Evolutionary conservation across 495 filamentous ascomycete genomes (phyloP).

Genomic region (Pyrenopolyporus hunteri): DNA sequence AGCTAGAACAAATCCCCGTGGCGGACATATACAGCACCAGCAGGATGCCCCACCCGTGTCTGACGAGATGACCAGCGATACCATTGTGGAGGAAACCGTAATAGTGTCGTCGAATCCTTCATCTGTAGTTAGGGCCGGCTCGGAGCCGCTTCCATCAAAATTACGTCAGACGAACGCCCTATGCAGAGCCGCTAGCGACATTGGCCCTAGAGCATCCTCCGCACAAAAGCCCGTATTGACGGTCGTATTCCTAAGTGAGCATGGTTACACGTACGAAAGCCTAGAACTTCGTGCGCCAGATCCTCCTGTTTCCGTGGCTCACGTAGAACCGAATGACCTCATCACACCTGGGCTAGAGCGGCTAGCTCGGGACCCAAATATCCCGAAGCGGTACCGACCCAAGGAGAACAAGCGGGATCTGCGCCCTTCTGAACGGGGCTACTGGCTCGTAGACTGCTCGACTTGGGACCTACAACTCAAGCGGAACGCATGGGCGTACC

Average conservation of each 20-base stretch:
- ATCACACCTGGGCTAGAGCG: conserved; percentile 62
- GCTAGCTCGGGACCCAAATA: conserved; percentile 58
- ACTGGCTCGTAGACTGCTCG: conserved; percentile 66
- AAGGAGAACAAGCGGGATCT: conserved; percentile 55
- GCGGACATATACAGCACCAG: not conserved
- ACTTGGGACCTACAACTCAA: conserved; percentile 50
- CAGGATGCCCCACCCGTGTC: no score
- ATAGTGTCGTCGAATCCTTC: conserved; percentile 36
- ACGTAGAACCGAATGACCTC: conserved; percentile 39
- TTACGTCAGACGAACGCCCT: conserved; percentile 24
- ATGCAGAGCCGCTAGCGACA: conserved; percentile 47
- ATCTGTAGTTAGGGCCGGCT: conserved; percentile 40
- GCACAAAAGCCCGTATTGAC: conserved; percentile 12
- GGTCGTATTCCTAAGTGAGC: conserved; percentile 26
- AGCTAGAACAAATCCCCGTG: not conserved
- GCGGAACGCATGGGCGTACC: conserved; percentile 64
- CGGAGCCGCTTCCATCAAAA: conserved; percentile 46
- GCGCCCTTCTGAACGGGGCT: conserved; percentile 66
- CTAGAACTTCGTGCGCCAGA: conserved; percentile 48
- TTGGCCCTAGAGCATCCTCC: conserved; percentile 36
- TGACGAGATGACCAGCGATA: conserved; percentile 27
- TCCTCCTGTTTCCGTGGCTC: conserved; percentile 31
- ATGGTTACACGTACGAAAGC: conserved; percentile 39
- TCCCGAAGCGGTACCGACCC: conserved; percentile 59
- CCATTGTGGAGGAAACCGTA: conserved; percentile 33